Conservation (phyloP, 306 rosid genomes). For the Prinsepia uniflora region DNA sequence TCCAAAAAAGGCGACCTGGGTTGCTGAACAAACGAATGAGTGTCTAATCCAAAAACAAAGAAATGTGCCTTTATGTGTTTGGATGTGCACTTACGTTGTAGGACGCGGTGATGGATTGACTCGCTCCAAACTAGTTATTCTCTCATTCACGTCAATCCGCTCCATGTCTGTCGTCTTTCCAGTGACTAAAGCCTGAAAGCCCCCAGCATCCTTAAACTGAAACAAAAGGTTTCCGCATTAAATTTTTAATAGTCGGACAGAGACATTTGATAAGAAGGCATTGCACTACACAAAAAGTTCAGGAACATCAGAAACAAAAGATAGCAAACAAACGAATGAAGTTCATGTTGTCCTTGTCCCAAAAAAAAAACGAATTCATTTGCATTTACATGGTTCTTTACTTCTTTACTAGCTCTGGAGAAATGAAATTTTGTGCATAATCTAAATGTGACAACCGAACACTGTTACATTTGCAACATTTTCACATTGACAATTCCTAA, state of each 20-base stretch:
- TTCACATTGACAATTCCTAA: background rate
- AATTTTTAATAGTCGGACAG: no score
- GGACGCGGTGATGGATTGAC: constrained; percentile 97
- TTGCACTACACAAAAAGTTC: background rate
- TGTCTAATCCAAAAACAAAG: constrained; percentile 23
- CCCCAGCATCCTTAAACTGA: constrained; percentile 97
- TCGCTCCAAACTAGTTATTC: constrained; percentile 89
- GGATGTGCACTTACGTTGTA: constrained; percentile 60
- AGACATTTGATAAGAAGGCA: no score
- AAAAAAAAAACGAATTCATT: no score
- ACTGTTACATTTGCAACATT: background rate
- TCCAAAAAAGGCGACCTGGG: constrained; percentile 93
- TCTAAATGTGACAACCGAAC: background rate
- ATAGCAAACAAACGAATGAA: background rate
- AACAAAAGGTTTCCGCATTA: background rate
- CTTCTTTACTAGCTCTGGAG: background rate
- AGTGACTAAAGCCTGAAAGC: constrained; percentile 78
- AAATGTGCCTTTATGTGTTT: background rate
- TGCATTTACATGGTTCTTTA: no score
- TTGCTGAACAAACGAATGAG: constrained; percentile 40
- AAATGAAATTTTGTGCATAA: background rate
- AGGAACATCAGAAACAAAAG: no score
- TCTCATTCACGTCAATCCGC: constrained; percentile 85
- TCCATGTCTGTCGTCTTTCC: constrained; percentile 80
- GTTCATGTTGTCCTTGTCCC: background rate